These are phyloP conservation scores for Berkeleyomyces rouxiae DNA, from an alignment of 2,329 filamentous ascomycete species.

Conservation along the genomic window DNA sequence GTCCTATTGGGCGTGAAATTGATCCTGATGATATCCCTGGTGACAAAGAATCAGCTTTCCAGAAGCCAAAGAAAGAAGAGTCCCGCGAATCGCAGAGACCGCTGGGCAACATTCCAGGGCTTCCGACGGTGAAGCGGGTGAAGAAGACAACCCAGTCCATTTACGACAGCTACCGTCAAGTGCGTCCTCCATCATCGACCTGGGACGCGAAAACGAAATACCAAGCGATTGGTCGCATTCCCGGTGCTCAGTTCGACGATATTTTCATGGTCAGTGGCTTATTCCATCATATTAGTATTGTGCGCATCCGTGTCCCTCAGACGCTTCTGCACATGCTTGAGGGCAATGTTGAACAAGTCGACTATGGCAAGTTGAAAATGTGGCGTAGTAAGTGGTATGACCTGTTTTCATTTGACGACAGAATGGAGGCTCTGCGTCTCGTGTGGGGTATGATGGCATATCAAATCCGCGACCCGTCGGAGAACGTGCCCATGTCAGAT, in stretches of 20 bases:
- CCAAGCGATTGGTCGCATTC: constrained; percentile 35
- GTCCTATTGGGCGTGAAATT: constrained; percentile 44
- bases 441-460: constrained; percentile 45
- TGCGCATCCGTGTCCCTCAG: constrained; percentile 41
- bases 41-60: constrained; percentile 27
- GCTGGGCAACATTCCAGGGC: constrained; percentile 14
- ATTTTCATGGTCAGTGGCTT: constrained; percentile 43
- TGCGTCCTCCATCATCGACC: constrained; percentile 37
- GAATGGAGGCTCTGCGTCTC: constrained; percentile 38
- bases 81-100: constrained; percentile 10
- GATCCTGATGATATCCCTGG: constrained; percentile 30
- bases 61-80: constrained; percentile 16
- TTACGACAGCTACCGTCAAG: constrained; percentile 48
- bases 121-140: constrained; percentile 28
- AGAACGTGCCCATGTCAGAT: constrained; percentile 5
- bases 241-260: constrained; percentile 37
- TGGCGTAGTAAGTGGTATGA: constrained; percentile 47
- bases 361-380: constrained; percentile 37
- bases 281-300: constrained; percentile 43
- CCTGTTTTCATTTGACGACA: constrained; percentile 36
- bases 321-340: constrained; percentile 35
- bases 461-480: constrained; percentile 32
- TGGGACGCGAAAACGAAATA: constrained; percentile 47
- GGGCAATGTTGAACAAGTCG: constrained; percentile 26
- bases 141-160: constrained; percentile 37